Percentiles rank a stretch among this genome's conserved stretches.
These are phyloP conservation scores for Ganoderma boninense DNA, from an alignment of 1,284 basidiomycete genomes.

Conservation along the genomic window DNA sequence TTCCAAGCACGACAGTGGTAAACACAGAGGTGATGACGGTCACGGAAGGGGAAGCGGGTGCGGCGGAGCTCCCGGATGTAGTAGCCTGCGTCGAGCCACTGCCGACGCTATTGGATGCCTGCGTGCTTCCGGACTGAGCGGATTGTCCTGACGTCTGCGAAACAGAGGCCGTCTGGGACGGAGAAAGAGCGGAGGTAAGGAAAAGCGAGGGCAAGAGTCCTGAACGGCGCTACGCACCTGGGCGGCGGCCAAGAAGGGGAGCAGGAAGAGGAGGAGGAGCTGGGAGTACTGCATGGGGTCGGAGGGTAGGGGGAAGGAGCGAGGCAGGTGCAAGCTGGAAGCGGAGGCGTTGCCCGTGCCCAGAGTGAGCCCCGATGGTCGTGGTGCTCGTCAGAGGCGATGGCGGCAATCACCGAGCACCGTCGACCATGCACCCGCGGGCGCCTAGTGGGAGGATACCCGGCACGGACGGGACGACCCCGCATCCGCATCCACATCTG, in stretches of 20 bases:
- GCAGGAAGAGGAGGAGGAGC: conserved; percentile 39
- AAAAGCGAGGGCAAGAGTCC: conserved; percentile 8
- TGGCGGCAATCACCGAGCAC: conserved; percentile 10
- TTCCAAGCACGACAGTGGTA: conserved; percentile 30
- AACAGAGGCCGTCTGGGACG: conserved; percentile 16
- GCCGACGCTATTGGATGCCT: conserved; percentile 1
- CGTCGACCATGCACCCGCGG: not conserved
- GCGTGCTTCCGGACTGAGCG: conserved; percentile 2
- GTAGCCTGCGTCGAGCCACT: conserved; percentile 10
- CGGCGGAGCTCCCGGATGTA: conserved; percentile 18
- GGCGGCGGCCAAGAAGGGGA: conserved; percentile 45
- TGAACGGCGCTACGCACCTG: conserved; percentile 42
- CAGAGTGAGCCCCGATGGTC: conserved; percentile 14
- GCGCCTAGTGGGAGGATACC: conserved; percentile 7
- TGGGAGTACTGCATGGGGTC: conserved; percentile 38
- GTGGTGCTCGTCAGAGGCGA: not conserved
- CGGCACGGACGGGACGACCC: conserved; percentile 14
- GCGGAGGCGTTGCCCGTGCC: not conserved
- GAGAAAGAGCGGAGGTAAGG: conserved; percentile 35
- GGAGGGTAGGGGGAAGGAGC: conserved; percentile 25
- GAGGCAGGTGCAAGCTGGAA: conserved; percentile 14
- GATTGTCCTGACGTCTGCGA: conserved; percentile 12
- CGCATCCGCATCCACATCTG: conserved; percentile 20
- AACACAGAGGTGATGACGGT: conserved; percentile 38
- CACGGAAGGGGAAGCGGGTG: conserved; percentile 25